These are phyloP conservation scores for Amanita muscaria DNA, from an alignment of 768 basidiomycete species.

Conservation along the genomic window DNA sequence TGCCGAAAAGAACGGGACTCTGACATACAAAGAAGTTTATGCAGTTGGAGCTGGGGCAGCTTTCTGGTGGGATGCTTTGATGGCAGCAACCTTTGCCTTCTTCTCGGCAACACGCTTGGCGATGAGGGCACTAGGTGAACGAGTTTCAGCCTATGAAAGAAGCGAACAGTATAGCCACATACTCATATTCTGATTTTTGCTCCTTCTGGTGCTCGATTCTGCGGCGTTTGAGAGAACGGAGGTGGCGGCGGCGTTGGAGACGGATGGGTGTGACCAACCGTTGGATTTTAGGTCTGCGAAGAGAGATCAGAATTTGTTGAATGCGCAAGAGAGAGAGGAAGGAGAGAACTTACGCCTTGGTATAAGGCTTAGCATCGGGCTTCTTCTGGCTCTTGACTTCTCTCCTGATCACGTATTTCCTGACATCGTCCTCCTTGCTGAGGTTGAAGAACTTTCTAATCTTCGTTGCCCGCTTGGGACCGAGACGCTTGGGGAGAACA, in stretches of 20 bases:
- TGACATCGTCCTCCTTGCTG: constrained; percentile 95
- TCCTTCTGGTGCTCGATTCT: constrained; percentile 89
- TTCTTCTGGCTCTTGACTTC: constrained; percentile 90
- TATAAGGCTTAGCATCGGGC: constrained; percentile 84
- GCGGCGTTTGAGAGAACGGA: constrained; percentile 80
- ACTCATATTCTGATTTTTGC: constrained; percentile 93
- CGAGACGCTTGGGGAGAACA: constrained; percentile 90
- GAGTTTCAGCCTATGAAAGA: not conserved
- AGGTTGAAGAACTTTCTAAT: constrained; percentile 97
- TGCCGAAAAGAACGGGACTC: too few relatives aligned
- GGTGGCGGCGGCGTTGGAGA: constrained; percentile 93
- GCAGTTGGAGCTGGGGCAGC: not conserved
- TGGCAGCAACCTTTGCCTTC: constrained; percentile 83
- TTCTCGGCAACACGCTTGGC: constrained; percentile 89
- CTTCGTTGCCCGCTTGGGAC: constrained; percentile 96
- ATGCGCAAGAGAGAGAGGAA: not conserved
- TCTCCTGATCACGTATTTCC: constrained; percentile 91
- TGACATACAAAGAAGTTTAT: not conserved
- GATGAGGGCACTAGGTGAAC: constrained; percentile 45
- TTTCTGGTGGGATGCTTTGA: constrained; percentile 73
- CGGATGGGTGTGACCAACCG: constrained; percentile 91
- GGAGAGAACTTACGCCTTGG: constrained; percentile 73
- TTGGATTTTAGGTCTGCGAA: constrained; percentile 87
- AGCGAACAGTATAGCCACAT: constrained; percentile 21
- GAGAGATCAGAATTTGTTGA: not conserved